Evolutionary conservation across 208 protist species (phyloP), one percentile per base, ranked within the genome.

Genomic region (Wallacemonas sp.): DNA sequence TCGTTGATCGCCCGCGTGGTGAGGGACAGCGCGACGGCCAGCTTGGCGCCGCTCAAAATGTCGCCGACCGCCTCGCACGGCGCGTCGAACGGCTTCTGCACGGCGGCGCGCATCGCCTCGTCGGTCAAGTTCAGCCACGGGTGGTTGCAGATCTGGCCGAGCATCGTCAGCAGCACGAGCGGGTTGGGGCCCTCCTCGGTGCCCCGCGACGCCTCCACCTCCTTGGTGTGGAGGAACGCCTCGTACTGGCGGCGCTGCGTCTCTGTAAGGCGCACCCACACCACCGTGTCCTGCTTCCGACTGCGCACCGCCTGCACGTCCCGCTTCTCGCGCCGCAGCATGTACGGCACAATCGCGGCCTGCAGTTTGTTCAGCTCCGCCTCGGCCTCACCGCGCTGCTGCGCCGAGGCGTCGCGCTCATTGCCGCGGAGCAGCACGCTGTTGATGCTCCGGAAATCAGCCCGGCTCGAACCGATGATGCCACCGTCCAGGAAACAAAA

Each of bases 301-400:
- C 66, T 79, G 20, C 55, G 31, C n/a, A 86, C 31, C 29, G 81
- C 76, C 11, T 44, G 72, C 3, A 64, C 22, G 26, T 86, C 74
- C 31, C 67, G 72, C 72, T 95, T 95, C 44, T 89, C 84, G 8
- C 89, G 82, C 2, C 89, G 86, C 45, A 95, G 81, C 82, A 90
- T 92, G 36, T 80, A 92, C 29, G 86, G 84, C 20, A 70, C 45
- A 32, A 95, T 88, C 12, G 78, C 74, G 3, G 69, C 62, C 61
- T 85, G 84, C 52, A 93, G 76, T 57, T 71, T 72, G 28, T 22
- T 39, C 39, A 93, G 68, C 71, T 83, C 82, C 38, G 22, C 48
- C 25, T 44, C 50, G 1, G 87, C 86, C 25, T 67, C 75, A 20
- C 22, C 22, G 4, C 74, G 77, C 65, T 84, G 65, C 29, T 59